Conservation (phyloP, 441 rosid species). For the Eruca vesicaria region DNA sequence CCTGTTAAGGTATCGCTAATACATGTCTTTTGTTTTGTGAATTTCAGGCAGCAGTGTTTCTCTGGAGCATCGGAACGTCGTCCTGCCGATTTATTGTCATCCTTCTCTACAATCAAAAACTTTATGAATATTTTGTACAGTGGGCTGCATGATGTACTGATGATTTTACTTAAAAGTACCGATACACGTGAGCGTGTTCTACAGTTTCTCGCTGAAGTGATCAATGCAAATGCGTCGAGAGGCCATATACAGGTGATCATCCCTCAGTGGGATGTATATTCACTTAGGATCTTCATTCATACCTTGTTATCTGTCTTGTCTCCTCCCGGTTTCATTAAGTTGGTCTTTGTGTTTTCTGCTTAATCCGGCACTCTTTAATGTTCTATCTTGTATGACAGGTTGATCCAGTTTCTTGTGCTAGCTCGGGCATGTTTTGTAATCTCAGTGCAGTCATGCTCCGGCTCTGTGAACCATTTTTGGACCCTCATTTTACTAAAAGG, state of each 20-base stretch:
- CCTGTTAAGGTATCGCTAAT: not conserved
- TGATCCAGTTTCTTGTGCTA: conserved; percentile 89
- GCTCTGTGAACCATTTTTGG: conserved; percentile 92
- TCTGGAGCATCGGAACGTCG: conserved; percentile 81
- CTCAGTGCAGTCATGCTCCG: conserved; percentile 95
- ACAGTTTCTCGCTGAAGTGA: conserved; percentile 93
- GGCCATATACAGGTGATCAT: conserved; percentile 77
- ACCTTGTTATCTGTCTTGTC: not conserved
- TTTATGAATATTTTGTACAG: conserved; percentile 68
- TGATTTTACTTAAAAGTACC: conserved; percentile 60
- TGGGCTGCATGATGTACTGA: conserved; percentile 72
- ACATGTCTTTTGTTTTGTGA: conserved; percentile 18
- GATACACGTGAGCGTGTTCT: conserved; percentile 86
- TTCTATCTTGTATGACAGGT: conserved; percentile 53
- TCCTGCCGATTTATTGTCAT: conserved; percentile 77
- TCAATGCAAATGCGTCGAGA: conserved; percentile 86
- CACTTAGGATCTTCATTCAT: not conserved
- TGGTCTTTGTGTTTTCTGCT: not conserved
- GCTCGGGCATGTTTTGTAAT: conserved; percentile 97
- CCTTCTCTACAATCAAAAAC: conserved; percentile 79
- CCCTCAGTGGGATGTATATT: not conserved
- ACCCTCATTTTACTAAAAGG: conserved; percentile 69
- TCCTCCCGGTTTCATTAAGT: conserved; percentile 5
- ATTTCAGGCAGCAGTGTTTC: conserved; percentile 88
- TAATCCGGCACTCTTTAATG: not conserved